Evolutionary conservation across 805 yeast genomes (phyloP).

Genomic region (Ogataea corticis): DNA sequence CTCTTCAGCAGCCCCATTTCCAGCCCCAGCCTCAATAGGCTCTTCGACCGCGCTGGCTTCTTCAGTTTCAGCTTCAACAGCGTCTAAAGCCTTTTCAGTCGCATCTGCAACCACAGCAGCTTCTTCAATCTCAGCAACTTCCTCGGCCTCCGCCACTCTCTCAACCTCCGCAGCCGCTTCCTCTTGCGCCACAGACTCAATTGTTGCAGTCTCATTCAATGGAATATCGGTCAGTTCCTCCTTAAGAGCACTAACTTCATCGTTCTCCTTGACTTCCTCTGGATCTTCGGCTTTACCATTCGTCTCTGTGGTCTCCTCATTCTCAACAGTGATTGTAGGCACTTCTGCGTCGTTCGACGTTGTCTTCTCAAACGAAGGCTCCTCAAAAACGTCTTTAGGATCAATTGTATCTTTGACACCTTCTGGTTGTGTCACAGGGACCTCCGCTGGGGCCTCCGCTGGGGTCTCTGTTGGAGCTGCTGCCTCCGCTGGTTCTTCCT

Average conservation of each 20-base stretch:
- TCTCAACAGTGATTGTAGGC: constrained; percentile 15
- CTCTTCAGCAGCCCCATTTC: background rate
- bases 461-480: constrained; percentile 17
- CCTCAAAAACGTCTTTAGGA: constrained; percentile 20
- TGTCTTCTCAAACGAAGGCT: constrained; percentile 10
- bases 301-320: background rate
- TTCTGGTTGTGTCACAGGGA: constrained; percentile 14
- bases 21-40: background rate
- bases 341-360: constrained; percentile 6
- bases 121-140: background rate
- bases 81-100: background rate
- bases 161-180: constrained; percentile 4
- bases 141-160: constrained; percentile 7
- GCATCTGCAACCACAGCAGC: constrained; percentile 1
- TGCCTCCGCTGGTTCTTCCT: constrained; percentile 6
- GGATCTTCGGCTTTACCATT: constrained; percentile 1
- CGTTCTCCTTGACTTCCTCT: constrained; percentile 5
- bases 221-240: constrained; percentile 8
- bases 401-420: constrained; percentile 10
- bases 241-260: too few species aligned
- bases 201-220: background rate
- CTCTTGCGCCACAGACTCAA: background rate
- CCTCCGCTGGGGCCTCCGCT: constrained; percentile 16
- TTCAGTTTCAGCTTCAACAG: background rate
- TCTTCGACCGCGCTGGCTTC: background rate